Percentiles rank a stretch among this genome's conserved stretches.
These are phyloP conservation scores for Saccharomycopsis microspora DNA, from an alignment of 805 yeast species.

Conservation along the genomic window DNA sequence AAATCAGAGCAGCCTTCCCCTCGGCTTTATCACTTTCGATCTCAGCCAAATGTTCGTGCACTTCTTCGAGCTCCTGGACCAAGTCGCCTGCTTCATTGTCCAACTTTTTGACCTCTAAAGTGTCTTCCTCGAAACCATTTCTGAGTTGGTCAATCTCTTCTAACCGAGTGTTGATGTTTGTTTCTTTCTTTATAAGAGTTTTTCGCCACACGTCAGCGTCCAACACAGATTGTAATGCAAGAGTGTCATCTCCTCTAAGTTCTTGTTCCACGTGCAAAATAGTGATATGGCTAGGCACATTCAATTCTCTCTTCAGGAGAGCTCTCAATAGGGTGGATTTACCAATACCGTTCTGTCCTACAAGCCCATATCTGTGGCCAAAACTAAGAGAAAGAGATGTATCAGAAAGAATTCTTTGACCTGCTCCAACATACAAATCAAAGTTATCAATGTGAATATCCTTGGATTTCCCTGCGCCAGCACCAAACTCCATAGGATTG, in stretches of 20 bases:
- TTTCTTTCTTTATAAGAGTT: slow-evolving; percentile 68
- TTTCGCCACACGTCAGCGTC: slow-evolving; percentile 99
- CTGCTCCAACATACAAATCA: slow-evolving; percentile 93
- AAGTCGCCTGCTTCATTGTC: slow-evolving; percentile 88
- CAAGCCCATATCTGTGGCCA: slow-evolving; percentile 94
- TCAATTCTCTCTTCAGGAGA: slow-evolving; percentile 82
- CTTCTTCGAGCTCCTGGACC: slow-evolving; percentile 64
- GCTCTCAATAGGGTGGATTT: slow-evolving; percentile 90
- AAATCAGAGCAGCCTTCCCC: slow-evolving; percentile 88
- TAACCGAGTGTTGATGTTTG: slow-evolving; percentile 60
- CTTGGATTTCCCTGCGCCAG: slow-evolving; percentile 92
- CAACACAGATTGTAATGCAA: slow-evolving; percentile 88
- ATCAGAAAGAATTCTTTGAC: slow-evolving; percentile 83
- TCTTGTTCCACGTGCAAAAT: slow-evolving; percentile 97
- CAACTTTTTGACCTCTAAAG: slow-evolving; percentile 61
- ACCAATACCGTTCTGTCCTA: slow-evolving; percentile 99
- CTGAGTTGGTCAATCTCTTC: slow-evolving; percentile 62
- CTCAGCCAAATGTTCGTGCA: slow-evolving; percentile 72
- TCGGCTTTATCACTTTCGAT: slow-evolving; percentile 98
- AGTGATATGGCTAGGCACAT: slow-evolving; percentile 91
- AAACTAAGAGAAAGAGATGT: slow-evolving; percentile 77
- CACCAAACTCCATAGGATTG: slow-evolving; percentile 86
- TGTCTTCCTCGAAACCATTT: slow-evolving; percentile 62
- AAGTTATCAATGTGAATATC: slow-evolving; percentile 89
- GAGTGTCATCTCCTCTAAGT: slow-evolving; percentile 82